Base-by-base conservation (phyloP, 2,329 filamentous ascomycete genomes). In the Cadophora sp. region DNA sequence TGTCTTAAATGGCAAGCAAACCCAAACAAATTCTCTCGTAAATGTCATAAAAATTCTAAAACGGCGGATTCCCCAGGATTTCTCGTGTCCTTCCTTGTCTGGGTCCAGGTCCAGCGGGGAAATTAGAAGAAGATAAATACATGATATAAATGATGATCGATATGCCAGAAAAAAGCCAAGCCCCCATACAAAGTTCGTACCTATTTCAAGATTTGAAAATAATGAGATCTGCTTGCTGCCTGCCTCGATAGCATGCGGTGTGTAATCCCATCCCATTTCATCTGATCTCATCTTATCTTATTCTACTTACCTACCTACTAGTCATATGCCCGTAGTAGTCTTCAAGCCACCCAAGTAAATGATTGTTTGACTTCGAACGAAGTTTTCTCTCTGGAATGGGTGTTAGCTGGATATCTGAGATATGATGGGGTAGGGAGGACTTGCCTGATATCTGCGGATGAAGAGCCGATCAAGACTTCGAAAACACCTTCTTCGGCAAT, bases 401-500 rank as follows among this genome's bases (percentile, higher is more conserved):
- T 70, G 72, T 73, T 56, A 70, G 61, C 16, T 51, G 56, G 22
- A 45, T 41, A 7, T 36, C 6, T 30, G 6, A 18, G 30, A 59
- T 3, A 18, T 5, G 24, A 16, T 36, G n/a, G 30, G 53, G 11
- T 36, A 53, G 27, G 30, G 20, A 45, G 18, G 60, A 61, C 83
- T 74, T 79, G 89, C 88, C 84, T 83, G 73, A 91, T 88, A 80
- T 91, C 88, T 48, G 78, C 81, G 66, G 87, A 87, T 53, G 85
- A 89, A 9, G 88, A 84, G 2, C 87, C 89, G 72, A 91, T 81
- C 55, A 89, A 73, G 1, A 89, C 83, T 65, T 85, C 80, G 74
- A 91, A 91, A 1, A 72, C 75, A 1, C 89, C 89, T 77, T 89
- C 84, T 76, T 91, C 89, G 0, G 88, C 88, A 69, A 91, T 84